Base-by-base conservation (phyloP, 441 rosid species). In the Flueggea neowawraea region DNA sequence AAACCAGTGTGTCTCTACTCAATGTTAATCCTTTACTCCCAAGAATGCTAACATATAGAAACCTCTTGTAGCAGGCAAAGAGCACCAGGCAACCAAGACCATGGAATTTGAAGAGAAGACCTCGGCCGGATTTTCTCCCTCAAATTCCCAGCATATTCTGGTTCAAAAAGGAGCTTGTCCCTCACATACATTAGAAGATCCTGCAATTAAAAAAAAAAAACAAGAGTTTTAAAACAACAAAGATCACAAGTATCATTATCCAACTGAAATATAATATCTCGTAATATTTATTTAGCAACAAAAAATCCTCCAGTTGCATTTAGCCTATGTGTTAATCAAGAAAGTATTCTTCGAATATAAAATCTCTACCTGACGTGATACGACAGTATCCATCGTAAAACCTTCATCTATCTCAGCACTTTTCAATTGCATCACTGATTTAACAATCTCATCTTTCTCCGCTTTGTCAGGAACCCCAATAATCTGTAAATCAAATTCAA, bases 21-120 rank as follows among this genome's bases (percentile, higher is more conserved):
- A 10, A 53, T 4, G 5, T 10, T 6, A 53, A n/a, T 53, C 31
- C 31, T 16, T 28, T 53, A 36, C 41, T 16, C 28, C 31, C 8
- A 55, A 32, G 8, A 1, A 32, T 10, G 33, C 16, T 33, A 28
- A 68, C 57, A 58, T 51, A 59, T 33, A 43, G 41, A 36, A 70
- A 94, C 99, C 97, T 94, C 97, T 80, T 91, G 97, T 73, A 91
- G 97, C 51, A 94, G 85, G 75, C 95, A 86, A 57, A 91, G 85
- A 61, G 94, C 97, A 62, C 85, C 96, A 68, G 97, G 89, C 75
- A 94, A 74, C 99, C 96, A 94, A 54, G 82, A 60, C 95, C 87
- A 89, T 6, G 92, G 91, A 55, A 94, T 86, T 71, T 71, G 75
- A 60, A 94, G 87, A 64, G 92, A 80, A 69, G 86, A 80, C 67